These are phyloP conservation scores for Pleurotus giganteus DNA, from an alignment of 768 basidiomycete genomes.

Conservation along the genomic window DNA sequence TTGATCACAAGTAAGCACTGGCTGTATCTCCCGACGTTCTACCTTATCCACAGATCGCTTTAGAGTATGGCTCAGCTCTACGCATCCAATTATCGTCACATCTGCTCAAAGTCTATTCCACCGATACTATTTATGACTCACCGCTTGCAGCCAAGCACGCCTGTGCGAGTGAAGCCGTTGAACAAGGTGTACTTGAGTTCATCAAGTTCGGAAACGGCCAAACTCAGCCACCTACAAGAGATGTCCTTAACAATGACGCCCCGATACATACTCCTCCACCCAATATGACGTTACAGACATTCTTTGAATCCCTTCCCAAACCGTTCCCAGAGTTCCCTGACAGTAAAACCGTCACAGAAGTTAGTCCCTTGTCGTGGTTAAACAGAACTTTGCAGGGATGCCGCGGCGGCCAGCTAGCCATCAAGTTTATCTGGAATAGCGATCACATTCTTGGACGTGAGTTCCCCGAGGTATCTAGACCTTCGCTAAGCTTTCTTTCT, in stretches of 20 bases:
- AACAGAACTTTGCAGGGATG: constrained; percentile 50
- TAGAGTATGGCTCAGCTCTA: constrained; percentile 56
- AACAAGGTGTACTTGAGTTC: constrained; percentile 54
- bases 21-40: neutral
- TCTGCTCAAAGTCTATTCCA: constrained; percentile 49
- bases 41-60: neutral
- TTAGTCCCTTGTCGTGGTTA: constrained; percentile 55
- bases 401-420: constrained; percentile 43
- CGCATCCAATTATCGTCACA: constrained; percentile 52
- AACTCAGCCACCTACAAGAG: constrained; percentile 23
- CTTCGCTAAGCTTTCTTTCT: constrained; percentile 7
- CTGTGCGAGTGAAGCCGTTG: constrained; percentile 54
- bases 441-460: constrained; percentile 43
- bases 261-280: neutral
- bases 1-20: constrained; percentile 37
- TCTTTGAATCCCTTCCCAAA: constrained; percentile 63
- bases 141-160: constrained; percentile 44
- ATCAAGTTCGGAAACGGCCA: constrained; percentile 58
- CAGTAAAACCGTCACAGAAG: constrained; percentile 42
- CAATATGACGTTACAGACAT: constrained; percentile 43
- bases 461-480: constrained; percentile 19
- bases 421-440: constrained; percentile 40
- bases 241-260: neutral
- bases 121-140: constrained; percentile 40
- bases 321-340: constrained; percentile 59